Conservation (phyloP, 1,139 yeast genomes). For the Geotrichum klebahnii region DNA sequence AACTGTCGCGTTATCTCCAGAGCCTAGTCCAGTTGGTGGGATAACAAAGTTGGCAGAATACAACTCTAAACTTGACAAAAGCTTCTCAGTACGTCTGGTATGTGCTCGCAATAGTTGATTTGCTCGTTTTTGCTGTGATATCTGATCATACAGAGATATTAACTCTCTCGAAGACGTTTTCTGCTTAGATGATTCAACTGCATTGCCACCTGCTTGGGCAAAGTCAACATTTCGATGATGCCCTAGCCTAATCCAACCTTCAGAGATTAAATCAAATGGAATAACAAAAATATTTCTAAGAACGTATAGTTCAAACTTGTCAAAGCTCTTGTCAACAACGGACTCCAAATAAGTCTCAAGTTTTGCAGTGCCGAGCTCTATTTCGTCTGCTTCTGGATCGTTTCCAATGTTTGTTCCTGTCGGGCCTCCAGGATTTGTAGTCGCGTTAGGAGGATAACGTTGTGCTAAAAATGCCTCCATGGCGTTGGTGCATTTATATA, state of each 20-base stretch:
- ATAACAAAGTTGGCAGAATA: constrained; percentile 5
- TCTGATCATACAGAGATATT: constrained; percentile 6
- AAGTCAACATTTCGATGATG: constrained; percentile 62
- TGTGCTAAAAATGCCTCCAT: constrained; percentile 59
- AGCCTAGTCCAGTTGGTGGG: neutral
- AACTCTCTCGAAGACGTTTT: neutral
- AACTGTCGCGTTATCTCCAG: neutral
- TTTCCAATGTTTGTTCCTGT: constrained; percentile 25
- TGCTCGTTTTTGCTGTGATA: constrained; percentile 8
- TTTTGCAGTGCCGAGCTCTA: constrained; percentile 72
- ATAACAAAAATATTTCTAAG: constrained; percentile 70
- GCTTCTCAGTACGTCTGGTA: constrained; percentile 3
- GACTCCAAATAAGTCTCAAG: constrained; percentile 74
- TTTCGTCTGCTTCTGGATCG: constrained; percentile 44
- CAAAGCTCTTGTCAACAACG: constrained; percentile 79
- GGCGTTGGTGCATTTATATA: constrained; percentile 79
- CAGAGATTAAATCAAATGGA: constrained; percentile 62
- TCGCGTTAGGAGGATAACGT: constrained; percentile 25
- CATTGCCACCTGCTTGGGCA: constrained; percentile 1
- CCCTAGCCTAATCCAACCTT: constrained; percentile 61
- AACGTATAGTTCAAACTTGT: constrained; percentile 78
- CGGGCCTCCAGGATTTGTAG: constrained; percentile 14
- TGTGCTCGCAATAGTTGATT: constrained; percentile 8
- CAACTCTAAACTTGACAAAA: constrained; percentile 7
- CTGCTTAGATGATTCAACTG: neutral